Base-by-base conservation (phyloP, 1,284 basidiomycete genomes). In the Papiliotrema flavescens region DNA sequence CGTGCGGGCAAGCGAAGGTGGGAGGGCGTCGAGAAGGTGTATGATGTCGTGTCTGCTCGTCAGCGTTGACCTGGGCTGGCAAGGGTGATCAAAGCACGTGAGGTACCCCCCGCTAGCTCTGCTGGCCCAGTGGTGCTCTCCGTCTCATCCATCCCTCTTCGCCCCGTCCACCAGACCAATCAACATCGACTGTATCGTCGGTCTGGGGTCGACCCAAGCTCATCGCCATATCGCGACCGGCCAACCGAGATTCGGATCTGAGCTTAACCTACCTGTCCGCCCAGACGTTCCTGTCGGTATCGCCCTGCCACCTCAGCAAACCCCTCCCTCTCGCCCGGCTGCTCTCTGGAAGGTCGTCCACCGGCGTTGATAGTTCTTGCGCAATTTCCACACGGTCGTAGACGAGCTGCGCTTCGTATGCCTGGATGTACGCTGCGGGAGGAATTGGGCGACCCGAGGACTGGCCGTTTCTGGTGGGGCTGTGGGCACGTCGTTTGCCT, bases 1-100 rank as follows among this genome's bases (percentile, higher is more conserved):
- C 13, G 23, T 52, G 15, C 17, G 17, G 19, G 28, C 14, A 20
- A 28, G 22, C 15, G 19, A 17, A 11, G 57, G 55, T 17, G 55
- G 66, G 39, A 56, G 57, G 35, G 80, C 56, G 47, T 86, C 81
- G 17, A 91, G 78, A 9, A 92, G 77, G 19, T 91, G 83, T 7
- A 88, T 82, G 3, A 84, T 84, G 66, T 92, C 89, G 71, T 88
- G 88, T 76, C 90, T 92, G 76, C 55, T 17, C 20, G n/a, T 49
- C 36, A 49, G 48, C 34, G 6, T 11, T 5, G 24, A 19, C 7
- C 39, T 19, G 13, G 23, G 39, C 48, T 28, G 3, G 9, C 34
- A 6, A 47, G 22, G 46, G 14, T n/a, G 15, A 34, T 6, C 14
- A 40, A n/a, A 22, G 17, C 17, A 17, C 20, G 39, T 40, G 17